These are phyloP conservation scores for Maudiozyma humilis DNA, from an alignment of 1,139 yeast species.

Conservation along the genomic window DNA sequence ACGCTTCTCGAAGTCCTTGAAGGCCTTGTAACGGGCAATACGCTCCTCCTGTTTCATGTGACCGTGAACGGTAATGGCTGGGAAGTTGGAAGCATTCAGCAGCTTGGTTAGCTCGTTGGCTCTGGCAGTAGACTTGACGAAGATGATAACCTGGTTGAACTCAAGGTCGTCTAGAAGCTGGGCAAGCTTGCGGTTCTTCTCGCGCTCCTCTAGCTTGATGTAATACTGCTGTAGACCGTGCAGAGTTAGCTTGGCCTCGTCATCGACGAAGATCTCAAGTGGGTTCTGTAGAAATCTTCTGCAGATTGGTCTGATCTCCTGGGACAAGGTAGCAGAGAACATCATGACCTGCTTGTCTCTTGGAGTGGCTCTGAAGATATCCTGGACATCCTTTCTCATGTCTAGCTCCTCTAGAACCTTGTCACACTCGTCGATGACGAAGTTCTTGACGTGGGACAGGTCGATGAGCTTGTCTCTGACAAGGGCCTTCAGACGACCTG, in stretches of 20 bases:
- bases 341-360: constrained; percentile 99
- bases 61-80: constrained; percentile 94
- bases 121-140: constrained; percentile 85
- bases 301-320: constrained; percentile 93
- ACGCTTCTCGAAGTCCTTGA: constrained; percentile 97
- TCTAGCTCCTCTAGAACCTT: constrained; percentile 86
- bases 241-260: constrained; percentile 92
- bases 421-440: constrained; percentile 97
- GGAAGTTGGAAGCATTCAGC: constrained; percentile 90
- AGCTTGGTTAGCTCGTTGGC: constrained; percentile 88
- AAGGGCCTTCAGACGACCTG: constrained; percentile 93
- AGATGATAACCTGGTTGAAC: constrained; percentile 95
- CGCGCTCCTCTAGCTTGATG: constrained; percentile 79
- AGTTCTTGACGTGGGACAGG: constrained; percentile 82
- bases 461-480: constrained; percentile 87
- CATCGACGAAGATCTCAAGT: constrained; percentile 93
- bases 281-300: constrained; percentile 98
- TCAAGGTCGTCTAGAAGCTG: constrained; percentile 90
- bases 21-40: constrained; percentile 90
- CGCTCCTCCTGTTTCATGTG: constrained; percentile 97
- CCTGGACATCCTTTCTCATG: constrained; percentile 98
- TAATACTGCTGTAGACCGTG: constrained; percentile 98
- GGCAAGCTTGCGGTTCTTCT: constrained; percentile 88
- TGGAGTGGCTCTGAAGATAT: constrained; percentile 94
- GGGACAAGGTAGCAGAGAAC: constrained; percentile 94